These are phyloP conservation scores for Amylocarpus encephaloides DNA, from an alignment of 2,329 filamentous ascomycete species.

Conservation along the genomic window DNA sequence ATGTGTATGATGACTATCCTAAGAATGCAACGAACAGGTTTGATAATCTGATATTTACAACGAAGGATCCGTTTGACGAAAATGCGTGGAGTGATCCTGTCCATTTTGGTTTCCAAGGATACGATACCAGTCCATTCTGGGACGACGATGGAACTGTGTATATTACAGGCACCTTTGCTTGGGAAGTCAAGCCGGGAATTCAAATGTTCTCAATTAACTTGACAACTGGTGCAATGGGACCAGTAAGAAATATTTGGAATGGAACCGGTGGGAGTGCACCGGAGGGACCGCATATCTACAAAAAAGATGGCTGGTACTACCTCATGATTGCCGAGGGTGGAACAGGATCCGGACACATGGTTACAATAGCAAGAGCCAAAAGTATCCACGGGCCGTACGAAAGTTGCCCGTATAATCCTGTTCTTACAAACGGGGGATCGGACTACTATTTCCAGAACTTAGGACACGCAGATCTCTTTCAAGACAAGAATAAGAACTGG, in stretches of 20 bases:
- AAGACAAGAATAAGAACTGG: slow-evolving; percentile 45
- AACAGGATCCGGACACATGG: slow-evolving; percentile 43
- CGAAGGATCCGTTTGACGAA: slow-evolving; percentile 35
- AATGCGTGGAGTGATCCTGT: slow-evolving; percentile 39
- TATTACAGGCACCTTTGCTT: slow-evolving; percentile 38
- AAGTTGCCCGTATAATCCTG: slow-evolving; percentile 37
- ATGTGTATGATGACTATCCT: slow-evolving; percentile 34
- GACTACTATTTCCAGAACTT: slow-evolving; percentile 44
- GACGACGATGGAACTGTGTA: slow-evolving; percentile 49
- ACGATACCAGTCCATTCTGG: slow-evolving; percentile 51
- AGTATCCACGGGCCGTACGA: slow-evolving; percentile 41
- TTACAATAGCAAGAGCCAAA: slow-evolving; percentile 41
- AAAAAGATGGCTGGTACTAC: slow-evolving; percentile 45
- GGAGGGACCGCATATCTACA: slow-evolving; percentile 49
- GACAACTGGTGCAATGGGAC: slow-evolving; percentile 31
- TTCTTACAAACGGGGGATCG: slow-evolving; percentile 41
- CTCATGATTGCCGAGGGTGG: slow-evolving; percentile 48
- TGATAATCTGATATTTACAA: slow-evolving; percentile 39
- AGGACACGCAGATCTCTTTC: slow-evolving; percentile 51
- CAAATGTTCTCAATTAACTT: slow-evolving; percentile 36
- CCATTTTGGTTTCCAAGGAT: slow-evolving; percentile 43
- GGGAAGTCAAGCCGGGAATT: slow-evolving; percentile 35
- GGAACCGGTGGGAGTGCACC: slow-evolving; percentile 39
- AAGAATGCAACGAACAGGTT: slow-evolving; percentile 34
- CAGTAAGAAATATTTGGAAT: slow-evolving; percentile 38